These are phyloP conservation scores for Sphaerostilbella broomeana DNA, from an alignment of 2,329 filamentous ascomycete genomes.

Conservation along the genomic window DNA sequence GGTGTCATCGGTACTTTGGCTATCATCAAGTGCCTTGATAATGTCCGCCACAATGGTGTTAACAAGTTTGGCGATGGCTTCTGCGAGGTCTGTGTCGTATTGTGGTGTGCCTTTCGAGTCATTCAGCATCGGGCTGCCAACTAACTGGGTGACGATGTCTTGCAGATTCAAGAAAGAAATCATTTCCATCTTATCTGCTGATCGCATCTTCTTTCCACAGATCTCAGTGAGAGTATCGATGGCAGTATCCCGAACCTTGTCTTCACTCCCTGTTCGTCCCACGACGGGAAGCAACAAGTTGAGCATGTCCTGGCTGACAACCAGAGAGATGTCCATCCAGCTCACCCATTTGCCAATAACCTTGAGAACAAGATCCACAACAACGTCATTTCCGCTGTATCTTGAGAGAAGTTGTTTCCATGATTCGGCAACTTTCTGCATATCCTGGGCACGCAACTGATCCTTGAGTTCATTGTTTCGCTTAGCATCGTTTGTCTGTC, in stretches of 20 bases:
- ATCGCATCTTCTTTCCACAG: slow-evolving; percentile 95
- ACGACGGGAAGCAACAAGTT: slow-evolving; percentile 79
- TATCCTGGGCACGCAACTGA: slow-evolving; percentile 76
- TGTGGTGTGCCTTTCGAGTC: slow-evolving; percentile 73
- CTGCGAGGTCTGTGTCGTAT: slow-evolving; percentile 93
- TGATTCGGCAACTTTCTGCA: slow-evolving; percentile 77
- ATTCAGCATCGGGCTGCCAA: slow-evolving; percentile 72
- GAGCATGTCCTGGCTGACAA: slow-evolving; percentile 86
- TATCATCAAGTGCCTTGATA: slow-evolving; percentile 74
- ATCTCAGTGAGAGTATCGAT: slow-evolving; percentile 95
- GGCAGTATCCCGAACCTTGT: slow-evolving; percentile 81
- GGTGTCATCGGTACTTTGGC: slow-evolving; percentile 52
- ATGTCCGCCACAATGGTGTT: slow-evolving; percentile 86
- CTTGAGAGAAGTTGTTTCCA: slow-evolving; percentile 86
- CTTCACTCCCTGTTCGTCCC: slow-evolving; percentile 64
- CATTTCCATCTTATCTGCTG: slow-evolving; percentile 87
- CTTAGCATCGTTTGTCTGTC: slow-evolving; percentile 71
- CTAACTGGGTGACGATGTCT: slow-evolving; percentile 77
- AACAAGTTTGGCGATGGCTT: slow-evolving; percentile 90
- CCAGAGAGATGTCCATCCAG: slow-evolving; percentile 94
- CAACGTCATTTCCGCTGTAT: slow-evolving; percentile 64
- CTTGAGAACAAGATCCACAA: slow-evolving; percentile 83
- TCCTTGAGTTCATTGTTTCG: slow-evolving; percentile 89
- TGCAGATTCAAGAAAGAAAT: slow-evolving; percentile 84
- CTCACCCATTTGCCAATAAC: slow-evolving; percentile 96